A percentile compares a stretch with the other conserved stretches of the same genome.
Conservation (phyloP, 805 yeast species). For the Vanderwaltozyma polyspora region DNA sequence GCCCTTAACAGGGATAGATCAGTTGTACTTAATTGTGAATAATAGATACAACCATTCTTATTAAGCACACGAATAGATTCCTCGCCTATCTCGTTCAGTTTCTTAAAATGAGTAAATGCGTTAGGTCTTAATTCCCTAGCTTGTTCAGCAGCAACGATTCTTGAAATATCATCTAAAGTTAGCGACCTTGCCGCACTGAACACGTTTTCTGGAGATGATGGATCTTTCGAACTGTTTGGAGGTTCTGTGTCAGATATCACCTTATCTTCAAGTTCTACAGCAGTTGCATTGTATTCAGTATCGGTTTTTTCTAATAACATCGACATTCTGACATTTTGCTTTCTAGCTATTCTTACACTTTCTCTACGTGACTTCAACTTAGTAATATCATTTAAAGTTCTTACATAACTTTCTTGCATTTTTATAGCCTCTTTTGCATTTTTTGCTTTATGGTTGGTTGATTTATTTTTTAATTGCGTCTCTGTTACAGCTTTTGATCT, state of each 20-base stretch:
- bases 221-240: conserved; percentile 22
- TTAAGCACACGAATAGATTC: conserved; percentile 7
- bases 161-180: conserved; percentile 90
- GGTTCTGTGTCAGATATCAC: conserved; percentile 14
- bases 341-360: conserved; percentile 37
- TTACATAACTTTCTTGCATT: conserved; percentile 45
- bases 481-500: conserved; percentile 57
- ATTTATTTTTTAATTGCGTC: conserved; percentile 18
- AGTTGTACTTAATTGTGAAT: conserved; percentile 36
- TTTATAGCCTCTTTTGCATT: conserved; percentile 11
- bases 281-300: conserved; percentile 11
- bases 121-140: conserved; percentile 89
- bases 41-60: conserved; percentile 36
- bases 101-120: conserved; percentile 73
- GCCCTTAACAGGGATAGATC: conserved; percentile 46
- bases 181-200: conserved; percentile 73
- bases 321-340: conserved; percentile 55
- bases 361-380: conserved; percentile 65
- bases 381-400: conserved; percentile 66
- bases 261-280: conserved; percentile 3
- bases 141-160: conserved; percentile 94
- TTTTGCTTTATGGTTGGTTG: conserved; percentile 4
- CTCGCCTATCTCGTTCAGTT: conserved; percentile 23
- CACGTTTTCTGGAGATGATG: conserved; percentile 41
- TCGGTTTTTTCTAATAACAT: conserved; percentile 45